phyloP scores from a whole-genome alignment of 2,329 filamentous ascomycete species.

The Botrytis fabae region DNA sequence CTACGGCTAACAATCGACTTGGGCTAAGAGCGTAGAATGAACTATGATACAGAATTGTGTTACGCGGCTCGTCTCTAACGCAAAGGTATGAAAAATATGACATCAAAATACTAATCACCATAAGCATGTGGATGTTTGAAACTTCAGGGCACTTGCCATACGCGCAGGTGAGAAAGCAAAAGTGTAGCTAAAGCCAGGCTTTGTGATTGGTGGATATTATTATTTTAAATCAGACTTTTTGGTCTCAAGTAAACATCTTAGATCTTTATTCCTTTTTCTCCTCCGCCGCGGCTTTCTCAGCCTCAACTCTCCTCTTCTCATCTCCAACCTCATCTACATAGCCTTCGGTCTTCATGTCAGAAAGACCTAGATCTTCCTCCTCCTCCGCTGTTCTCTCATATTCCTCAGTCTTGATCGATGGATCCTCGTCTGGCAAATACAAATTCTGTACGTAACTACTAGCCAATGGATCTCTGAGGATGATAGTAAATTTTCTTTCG shows the following conservation, averaged over 20 bases:
- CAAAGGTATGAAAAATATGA: not conserved
- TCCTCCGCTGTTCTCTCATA: slow-evolving; percentile 90
- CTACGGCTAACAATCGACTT: not conserved
- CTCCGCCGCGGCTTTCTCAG: slow-evolving; percentile 21
- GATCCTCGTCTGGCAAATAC: slow-evolving; percentile 72
- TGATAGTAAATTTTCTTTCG: slow-evolving; percentile 75
- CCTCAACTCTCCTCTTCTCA: slow-evolving; percentile 32
- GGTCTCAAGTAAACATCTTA: not conserved
- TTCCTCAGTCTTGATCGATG: slow-evolving; percentile 75
- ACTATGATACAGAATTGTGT: not conserved
- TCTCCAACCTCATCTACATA: slow-evolving; percentile 52
- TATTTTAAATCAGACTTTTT: not conserved
- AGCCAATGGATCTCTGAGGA: slow-evolving; percentile 84
- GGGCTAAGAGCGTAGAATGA: not conserved
- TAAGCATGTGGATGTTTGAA: not conserved
- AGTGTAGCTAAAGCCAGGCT: no score
- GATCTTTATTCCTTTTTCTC: not conserved
- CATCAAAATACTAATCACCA: not conserved
- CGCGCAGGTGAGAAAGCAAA: not conserved
- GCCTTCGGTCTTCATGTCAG: slow-evolving; percentile 88
- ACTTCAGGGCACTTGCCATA: slow-evolving; percentile 3
- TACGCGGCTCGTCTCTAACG: not conserved
- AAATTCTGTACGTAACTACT: slow-evolving; percentile 93
- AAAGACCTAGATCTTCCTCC: slow-evolving; percentile 87
- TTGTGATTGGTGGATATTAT: slow-evolving; percentile 9